Evolutionary conservation across 805 yeast species (phyloP), one percentile per base, ranked within the genome.

Genomic region (Spathaspora sp.): DNA sequence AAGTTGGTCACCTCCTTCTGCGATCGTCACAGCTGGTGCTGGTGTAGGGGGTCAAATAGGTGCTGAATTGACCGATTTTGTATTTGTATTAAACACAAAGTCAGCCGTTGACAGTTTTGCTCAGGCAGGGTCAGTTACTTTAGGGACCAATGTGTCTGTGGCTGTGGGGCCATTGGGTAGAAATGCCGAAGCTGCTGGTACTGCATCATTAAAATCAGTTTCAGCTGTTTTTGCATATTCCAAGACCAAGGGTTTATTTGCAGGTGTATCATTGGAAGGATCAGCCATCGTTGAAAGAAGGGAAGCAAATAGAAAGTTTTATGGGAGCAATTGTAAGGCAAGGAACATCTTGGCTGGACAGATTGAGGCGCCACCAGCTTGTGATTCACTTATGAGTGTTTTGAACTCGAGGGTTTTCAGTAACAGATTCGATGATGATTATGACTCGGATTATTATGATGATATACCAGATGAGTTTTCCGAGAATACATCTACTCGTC

Each of bases 1-100:
- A 0, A 70, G 87, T 0, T 93, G 99, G 99, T 91, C 97, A 12
- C 96, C 97, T 2, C 99, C 99, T 1, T 86, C 96, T 2, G 99
- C 97, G 9, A 86, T 94, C 57, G 86, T 83, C 49, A 89, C 97
- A 19, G 98, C 96, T 2, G 99, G 98, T 60, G 98, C 97, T 3
- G 98, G 99, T 63, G 97, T 94, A 6, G 99, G 99, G 53, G 99
- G 99, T 44, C 96, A 91, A 73, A 82, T 94, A 57, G 99, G 99
- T 42, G 92, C 97, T 8, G 99, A 93, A 67, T 75, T 93, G 62
- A 93, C 99, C 1, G 98, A 93, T 73, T 93, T 93, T 64, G 97
- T 93, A 28, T 93, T 93, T 66, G 92, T 94, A 54, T 78, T 93
- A 57, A 93, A 94, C 72, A 82, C 88, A 12, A 78, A 81, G 48